A percentile compares a stretch with the other conserved stretches of the same genome.
phyloP scores from a whole-genome alignment of 208 protist genomes.

The Trypanosoma brucei region DNA sequence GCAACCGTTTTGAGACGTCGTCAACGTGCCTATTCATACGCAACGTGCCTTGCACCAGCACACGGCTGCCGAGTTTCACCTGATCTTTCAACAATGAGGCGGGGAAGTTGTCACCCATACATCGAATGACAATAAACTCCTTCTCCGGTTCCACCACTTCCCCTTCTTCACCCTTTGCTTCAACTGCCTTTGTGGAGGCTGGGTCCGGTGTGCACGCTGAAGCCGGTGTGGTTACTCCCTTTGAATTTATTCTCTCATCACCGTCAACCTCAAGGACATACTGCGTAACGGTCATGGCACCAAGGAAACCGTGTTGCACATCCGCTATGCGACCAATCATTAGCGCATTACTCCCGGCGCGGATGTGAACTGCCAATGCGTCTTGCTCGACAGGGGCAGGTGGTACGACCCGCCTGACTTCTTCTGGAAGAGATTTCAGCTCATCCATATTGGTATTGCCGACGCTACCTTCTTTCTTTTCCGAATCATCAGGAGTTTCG shows the following conservation, averaged over 20 bases:
- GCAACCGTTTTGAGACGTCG: slow-evolving; percentile 44
- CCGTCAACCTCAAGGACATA: slow-evolving; percentile 50
- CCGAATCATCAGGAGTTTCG: neutral
- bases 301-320: slow-evolving; percentile 67
- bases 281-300: slow-evolving; percentile 41
- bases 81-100: slow-evolving; percentile 39
- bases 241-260: neutral
- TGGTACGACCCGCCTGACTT: slow-evolving; percentile 11
- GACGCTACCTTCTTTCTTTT: neutral
- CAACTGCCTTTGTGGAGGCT: too few species aligned
- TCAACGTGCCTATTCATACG: slow-evolving; percentile 74
- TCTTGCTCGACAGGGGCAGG: slow-evolving; percentile 20
- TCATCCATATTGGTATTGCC: slow-evolving; percentile 2
- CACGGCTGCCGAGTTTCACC: slow-evolving; percentile 35
- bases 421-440: slow-evolving; percentile 8
- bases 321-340: slow-evolving; percentile 60
- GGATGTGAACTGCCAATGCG: slow-evolving; percentile 49
- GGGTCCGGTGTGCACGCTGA: neutral
- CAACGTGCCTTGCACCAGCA: slow-evolving; percentile 62
- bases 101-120: slow-evolving; percentile 46
- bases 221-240: neutral
- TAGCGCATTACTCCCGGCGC: slow-evolving; percentile 47
- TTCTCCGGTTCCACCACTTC: slow-evolving; percentile 21
- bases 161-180: neutral
- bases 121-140: slow-evolving; percentile 76